Evolutionary conservation across 2,329 filamentous ascomycete species (phyloP).

Genomic region (Cladophialophora yegresii): DNA sequence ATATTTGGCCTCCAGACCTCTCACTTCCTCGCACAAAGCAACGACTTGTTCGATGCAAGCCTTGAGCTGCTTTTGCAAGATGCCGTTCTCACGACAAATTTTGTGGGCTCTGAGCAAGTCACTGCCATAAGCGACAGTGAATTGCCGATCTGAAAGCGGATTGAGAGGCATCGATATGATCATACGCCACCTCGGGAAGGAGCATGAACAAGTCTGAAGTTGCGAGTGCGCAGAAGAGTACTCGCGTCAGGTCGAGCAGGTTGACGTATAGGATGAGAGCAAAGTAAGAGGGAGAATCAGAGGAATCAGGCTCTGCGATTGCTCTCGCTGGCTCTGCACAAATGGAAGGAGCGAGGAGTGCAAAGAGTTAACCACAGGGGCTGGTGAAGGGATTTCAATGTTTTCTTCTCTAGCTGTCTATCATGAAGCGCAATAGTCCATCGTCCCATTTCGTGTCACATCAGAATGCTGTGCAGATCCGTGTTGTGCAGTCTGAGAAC

Average conservation of each 20-base stretch:
- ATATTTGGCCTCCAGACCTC: conserved; percentile 3
- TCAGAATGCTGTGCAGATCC: conserved; percentile 30
- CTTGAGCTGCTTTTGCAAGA: conserved; percentile 29
- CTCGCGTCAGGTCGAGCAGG: not conserved
- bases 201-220: not conserved
- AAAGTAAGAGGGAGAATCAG: not conserved
- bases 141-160: conserved; percentile 18
- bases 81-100: conserved; percentile 33
- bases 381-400: conserved; percentile 12
- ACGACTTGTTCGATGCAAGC: conserved; percentile 20
- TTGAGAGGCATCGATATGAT: conserved; percentile 1
- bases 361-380: not conserved
- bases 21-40: conserved; percentile 20
- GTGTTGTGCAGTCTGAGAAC: conserved; percentile 32
- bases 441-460: conserved; percentile 34
- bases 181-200: not conserved
- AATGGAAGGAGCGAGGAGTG: not conserved
- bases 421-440: conserved; percentile 26
- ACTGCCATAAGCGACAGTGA: conserved; percentile 29
- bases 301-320: not conserved
- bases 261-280: not conserved
- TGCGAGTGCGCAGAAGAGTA: not conserved
- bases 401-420: conserved; percentile 34
- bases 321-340: not conserved
- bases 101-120: conserved; percentile 34